Base-by-base conservation (phyloP, 192 early-diverging fungal species). In the Rhizoclosmatium sp. region DNA sequence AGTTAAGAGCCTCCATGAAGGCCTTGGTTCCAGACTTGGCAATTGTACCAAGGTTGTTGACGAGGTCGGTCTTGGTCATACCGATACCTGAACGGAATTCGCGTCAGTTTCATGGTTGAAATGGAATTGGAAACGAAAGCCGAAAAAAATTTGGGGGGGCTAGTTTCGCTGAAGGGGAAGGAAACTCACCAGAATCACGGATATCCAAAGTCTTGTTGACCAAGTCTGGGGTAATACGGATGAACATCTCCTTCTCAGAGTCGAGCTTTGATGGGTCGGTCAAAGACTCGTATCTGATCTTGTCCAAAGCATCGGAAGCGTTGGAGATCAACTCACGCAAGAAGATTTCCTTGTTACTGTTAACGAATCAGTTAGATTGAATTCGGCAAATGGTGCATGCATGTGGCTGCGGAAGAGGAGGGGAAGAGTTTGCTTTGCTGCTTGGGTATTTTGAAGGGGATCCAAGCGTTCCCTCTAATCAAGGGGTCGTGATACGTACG, bases 1-100 rank as follows among this genome's bases (percentile, higher is more conserved):
- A 89, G 81, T 93, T 91, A 68, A 99, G 91, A 74, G 94, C 95
- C 90, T 99, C 97, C 97, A 99, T 99, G 88, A 98, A 98, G 62
- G 95, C 93, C 91, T 98, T 98, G 90, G 98, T 99, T 78, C 97
- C 97, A 74, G 97, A 99, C 92, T 98, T 97, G 89, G 98, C 98
- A 80, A 99, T 99, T 82, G 98, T 99, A 89, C 98, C 98, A 80
- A 99, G 93, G 91, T 95, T 95, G 90, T 96, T 96, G 80, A 96
- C 95, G 59, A 97, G 86, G 82, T 97, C 95, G 81, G 93, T 93
- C 94, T 97, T 95, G 85, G 95, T 96, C 94, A 96, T 94, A 88
- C 94, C 94, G 79, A 96, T 93, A 92, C 93, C 92, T 84, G 56
- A 23, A 21, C n/a, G 76, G 40, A 14, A 48, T 16, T 23, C 9